Percentiles rank a stretch among this genome's conserved stretches.
Evolutionary conservation across 192 early-diverging fungal species (phyloP).

Genomic region (Spinellus fusiger): DNA sequence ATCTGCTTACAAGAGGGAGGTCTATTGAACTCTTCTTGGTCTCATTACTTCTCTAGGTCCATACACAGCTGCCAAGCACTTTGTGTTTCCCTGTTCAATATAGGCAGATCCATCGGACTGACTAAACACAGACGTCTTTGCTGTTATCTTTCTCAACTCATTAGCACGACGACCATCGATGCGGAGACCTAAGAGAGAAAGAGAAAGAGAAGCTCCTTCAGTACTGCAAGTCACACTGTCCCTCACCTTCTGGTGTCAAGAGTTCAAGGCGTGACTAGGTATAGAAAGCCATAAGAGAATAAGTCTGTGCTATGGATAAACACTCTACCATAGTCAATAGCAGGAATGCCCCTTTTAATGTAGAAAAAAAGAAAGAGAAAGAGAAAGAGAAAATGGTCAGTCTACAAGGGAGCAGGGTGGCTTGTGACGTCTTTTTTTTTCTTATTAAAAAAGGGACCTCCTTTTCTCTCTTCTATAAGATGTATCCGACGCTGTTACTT

Average conservation of each 20-base stretch:
- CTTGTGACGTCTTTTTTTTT: not conserved
- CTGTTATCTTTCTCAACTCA: slow-evolving; percentile 81
- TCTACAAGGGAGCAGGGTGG: not conserved
- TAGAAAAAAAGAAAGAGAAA: too few relatives aligned
- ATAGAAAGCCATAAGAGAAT: too few relatives aligned
- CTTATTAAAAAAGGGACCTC: not conserved
- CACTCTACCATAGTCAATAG: too few relatives aligned
- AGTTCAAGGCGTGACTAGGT: slow-evolving; percentile 47
- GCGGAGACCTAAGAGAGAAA: slow-evolving; percentile 73
- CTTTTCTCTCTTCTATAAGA: not conserved
- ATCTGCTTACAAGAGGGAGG: not conserved
- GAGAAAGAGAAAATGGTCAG: too few relatives aligned
- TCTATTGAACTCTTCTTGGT: not conserved
- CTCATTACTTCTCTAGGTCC: slow-evolving; percentile 77
- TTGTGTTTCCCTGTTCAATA: slow-evolving; percentile 95
- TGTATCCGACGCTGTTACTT: too few relatives aligned
- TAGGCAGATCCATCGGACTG: slow-evolving; percentile 93
- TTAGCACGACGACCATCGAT: slow-evolving; percentile 85
- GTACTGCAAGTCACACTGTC: not conserved
- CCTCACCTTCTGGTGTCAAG: slow-evolving; percentile 38
- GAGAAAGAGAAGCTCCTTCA: not conserved
- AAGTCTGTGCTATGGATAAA: too few relatives aligned
- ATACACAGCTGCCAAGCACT: slow-evolving; percentile 84
- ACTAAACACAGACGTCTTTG: slow-evolving; percentile 69
- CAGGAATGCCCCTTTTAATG: too few relatives aligned